A percentile compares a stretch with the other conserved stretches of the same genome.
Conservation (phyloP, 768 basidiomycete genomes). For the Amyloporia xantha region DNA sequence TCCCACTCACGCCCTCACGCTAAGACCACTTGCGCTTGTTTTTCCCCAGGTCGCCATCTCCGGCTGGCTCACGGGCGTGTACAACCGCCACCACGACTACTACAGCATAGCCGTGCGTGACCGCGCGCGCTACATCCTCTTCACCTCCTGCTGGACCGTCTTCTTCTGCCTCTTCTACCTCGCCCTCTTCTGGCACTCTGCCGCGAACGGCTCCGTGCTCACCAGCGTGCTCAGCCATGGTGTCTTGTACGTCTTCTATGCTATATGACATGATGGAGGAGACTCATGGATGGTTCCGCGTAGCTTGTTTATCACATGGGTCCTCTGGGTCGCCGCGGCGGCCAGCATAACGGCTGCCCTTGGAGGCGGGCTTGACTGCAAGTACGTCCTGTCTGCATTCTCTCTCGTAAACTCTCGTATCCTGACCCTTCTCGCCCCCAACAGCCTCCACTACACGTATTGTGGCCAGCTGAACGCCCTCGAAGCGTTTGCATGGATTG, state of each 20-base stretch:
- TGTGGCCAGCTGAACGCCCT: constrained; percentile 75
- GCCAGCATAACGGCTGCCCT: constrained; percentile 61
- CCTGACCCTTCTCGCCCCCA: too few relatives aligned
- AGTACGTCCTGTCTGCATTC: too few relatives aligned
- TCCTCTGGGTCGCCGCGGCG: constrained; percentile 72
- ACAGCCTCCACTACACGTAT: constrained; percentile 43
- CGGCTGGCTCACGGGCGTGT: constrained; percentile 63
- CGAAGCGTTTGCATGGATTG: constrained; percentile 70
- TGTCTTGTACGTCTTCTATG: constrained; percentile 44
- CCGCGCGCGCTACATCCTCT: constrained; percentile 61
- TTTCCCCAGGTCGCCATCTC: constrained; percentile 57
- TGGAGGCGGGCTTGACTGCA: constrained; percentile 68
- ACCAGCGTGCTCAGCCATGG: constrained; percentile 61
- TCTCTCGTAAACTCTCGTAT: too few relatives aligned
- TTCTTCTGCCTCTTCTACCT: constrained; percentile 46
- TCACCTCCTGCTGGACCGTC: constrained; percentile 69
- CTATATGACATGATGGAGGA: not conserved
- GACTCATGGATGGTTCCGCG: not conserved
- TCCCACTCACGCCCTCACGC: not conserved
- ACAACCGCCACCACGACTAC: constrained; percentile 50
- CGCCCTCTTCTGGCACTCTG: constrained; percentile 45
- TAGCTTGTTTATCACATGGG: constrained; percentile 66
- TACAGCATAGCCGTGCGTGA: constrained; percentile 43
- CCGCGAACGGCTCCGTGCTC: constrained; percentile 39
- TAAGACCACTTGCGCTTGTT: not conserved